Evolutionary conservation across 2,329 filamentous ascomycete genomes (phyloP), one percentile per base, ranked within the genome.

Genomic region (Trichoderma hamatum): DNA sequence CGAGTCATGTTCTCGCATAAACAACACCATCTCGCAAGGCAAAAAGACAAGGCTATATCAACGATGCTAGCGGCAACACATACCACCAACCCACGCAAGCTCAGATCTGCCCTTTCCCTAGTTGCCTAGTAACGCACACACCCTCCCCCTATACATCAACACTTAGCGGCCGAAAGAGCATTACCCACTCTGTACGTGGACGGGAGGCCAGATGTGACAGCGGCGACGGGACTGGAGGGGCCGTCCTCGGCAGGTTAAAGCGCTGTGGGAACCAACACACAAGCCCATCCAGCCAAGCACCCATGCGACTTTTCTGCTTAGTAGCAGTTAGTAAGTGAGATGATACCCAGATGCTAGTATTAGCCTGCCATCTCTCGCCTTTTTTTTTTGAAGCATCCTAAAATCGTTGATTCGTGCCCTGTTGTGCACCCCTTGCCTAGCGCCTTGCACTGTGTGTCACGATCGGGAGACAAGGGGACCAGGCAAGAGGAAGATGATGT

Each of bases 401-500:
- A 39, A 24, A 9, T 51, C 1, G 39, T 9, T 51, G 7, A 24
- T 51, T 62, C 43, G 36, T 61, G 58, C 28, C 24, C 14, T 34
- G n/a, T 32, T 32, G 51, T 43, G 52, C 63, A 66, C 63, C 52
- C 52, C 63, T 66, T 66, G 63, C 54, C 39, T 66, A 66, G 63
- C 63, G 63, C 36, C 63, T 49, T 66, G 63, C 63, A 66, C 63
- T 66, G 63, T 66, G 63, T 66, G 63, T 36, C 28, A 19, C 49
- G 36, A 24, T 24, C n/a, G 43, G 30, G 36, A 6, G 6, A 46
- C 43, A 21, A 34, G 24, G 32, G 6, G 51, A 46, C 36, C 34
- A 30, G 39, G 63, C 46, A 21, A 19, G 39, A 43, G 5, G 34
- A 46, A n/a, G 28, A 39, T 19, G 43, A 26, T 49, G 24, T 21